Evolutionary conservation across 1,284 basidiomycete genomes (phyloP).

Genomic region (Tylopilus sp.): DNA sequence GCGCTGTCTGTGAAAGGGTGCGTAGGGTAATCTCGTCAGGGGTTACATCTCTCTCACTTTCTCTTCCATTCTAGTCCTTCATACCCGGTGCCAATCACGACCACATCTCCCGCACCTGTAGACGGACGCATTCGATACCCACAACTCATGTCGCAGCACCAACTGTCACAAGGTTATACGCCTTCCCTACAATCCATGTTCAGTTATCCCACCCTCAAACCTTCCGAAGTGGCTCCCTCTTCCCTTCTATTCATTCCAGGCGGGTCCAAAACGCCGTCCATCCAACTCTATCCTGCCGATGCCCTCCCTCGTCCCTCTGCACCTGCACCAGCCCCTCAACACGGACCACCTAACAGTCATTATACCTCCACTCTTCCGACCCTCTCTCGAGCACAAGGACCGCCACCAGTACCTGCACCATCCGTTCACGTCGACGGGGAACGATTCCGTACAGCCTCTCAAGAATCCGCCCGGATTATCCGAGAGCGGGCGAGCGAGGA

Average conservation of each 20-base stretch:
- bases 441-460: slow-evolving; percentile 29
- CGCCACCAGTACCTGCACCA: slow-evolving; percentile 21
- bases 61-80: slow-evolving; percentile 26
- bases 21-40: slow-evolving; percentile 12
- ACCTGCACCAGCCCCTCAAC: slow-evolving; percentile 10
- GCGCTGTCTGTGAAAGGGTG: slow-evolving; percentile 27
- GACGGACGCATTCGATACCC: slow-evolving; percentile 46
- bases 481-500: slow-evolving; percentile 25
- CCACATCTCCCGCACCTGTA: slow-evolving; percentile 47
- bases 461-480: slow-evolving; percentile 30
- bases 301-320: slow-evolving; percentile 33
- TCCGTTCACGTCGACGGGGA: slow-evolving; percentile 20
- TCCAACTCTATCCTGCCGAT: slow-evolving; percentile 31
- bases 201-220: slow-evolving; percentile 31
- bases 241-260: slow-evolving; percentile 32
- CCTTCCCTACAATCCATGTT: slow-evolving; percentile 58
- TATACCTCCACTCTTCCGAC: slow-evolving; percentile 16
- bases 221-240: slow-evolving; percentile 31
- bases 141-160: slow-evolving; percentile 54
- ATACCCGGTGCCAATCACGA: slow-evolving; percentile 44
- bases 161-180: slow-evolving; percentile 54
- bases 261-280: slow-evolving; percentile 31
- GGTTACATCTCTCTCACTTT: slow-evolving; percentile 8
- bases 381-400: slow-evolving; percentile 25
- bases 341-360: slow-evolving; percentile 12